Evolutionary conservation across 2,329 filamentous ascomycete species (phyloP).

Genomic region (Chalaropsis thielavioides): DNA sequence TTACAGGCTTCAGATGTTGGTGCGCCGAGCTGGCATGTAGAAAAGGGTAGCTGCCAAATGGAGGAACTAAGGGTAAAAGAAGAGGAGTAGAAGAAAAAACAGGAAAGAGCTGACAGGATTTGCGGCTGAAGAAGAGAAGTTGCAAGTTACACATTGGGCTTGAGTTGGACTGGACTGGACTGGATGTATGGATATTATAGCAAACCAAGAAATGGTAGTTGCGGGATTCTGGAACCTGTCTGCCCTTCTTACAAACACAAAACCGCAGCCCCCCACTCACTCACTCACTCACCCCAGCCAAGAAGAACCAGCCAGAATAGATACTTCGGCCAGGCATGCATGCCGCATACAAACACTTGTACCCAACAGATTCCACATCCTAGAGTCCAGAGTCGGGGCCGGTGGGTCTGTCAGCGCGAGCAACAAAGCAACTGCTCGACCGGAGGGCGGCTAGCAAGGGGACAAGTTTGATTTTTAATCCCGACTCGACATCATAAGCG

Average conservation of each 20-base stretch:
- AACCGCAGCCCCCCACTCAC: background rate
- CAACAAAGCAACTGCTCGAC: background rate
- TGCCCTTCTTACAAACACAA: background rate
- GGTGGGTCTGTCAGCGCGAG: background rate
- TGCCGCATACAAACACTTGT: background rate
- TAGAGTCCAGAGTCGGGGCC: background rate
- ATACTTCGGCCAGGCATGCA: background rate
- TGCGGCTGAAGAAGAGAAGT: background rate
- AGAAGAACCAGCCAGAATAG: background rate
- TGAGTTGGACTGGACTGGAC: background rate
- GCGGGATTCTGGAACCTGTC: slow-evolving; percentile 2
- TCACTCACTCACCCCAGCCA: background rate
- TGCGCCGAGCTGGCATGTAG: background rate
- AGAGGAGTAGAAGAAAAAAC: background rate
- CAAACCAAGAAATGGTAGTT: background rate
- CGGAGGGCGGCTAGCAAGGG: slow-evolving; percentile 3
- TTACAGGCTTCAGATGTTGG: background rate
- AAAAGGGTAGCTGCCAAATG: background rate
- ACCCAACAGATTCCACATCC: background rate
- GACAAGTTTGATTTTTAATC: background rate
- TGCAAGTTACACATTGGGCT: background rate
- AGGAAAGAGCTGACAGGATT: background rate
- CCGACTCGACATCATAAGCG: background rate
- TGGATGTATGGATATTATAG: background rate
- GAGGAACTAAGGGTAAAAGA: background rate